Evolutionary conservation across 2,329 filamentous ascomycete genomes (phyloP), one percentile per base, ranked within the genome.

Genomic region (Coniochaeta sp.): DNA sequence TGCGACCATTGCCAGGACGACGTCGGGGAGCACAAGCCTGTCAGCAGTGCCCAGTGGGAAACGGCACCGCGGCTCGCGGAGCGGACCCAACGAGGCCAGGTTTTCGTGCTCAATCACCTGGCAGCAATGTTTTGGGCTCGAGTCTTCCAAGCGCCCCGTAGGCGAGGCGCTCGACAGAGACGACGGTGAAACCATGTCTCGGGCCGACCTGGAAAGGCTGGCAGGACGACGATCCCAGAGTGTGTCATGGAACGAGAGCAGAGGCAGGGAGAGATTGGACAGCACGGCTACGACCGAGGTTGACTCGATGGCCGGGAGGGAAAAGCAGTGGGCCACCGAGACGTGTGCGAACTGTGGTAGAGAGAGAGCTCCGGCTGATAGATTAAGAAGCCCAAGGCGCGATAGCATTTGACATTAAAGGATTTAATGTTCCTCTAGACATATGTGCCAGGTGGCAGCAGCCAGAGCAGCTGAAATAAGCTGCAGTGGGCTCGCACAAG

Each of bases 1-100:
- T 61, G 74, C 68, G 22, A 75, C 75, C 63, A 69, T 75, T 42
- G 71, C 72, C 40, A 66, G 59, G 22, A 60, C 44, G 38, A 62
- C 63, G 14, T 5, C 42, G 5, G 42, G 6, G 26, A 26, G 42
- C 42, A 10, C 3, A 47, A 10, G 4, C 14, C 22, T 4, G 14
- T 12, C 42, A 5, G 19, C 2, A 2, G 7, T 47, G 19, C 42
- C 12, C 19, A 26, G 42, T 16, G 5, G 42, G 4, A 14, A 7
- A 22, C 42, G 42, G 42, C 42, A 22, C 10, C 42, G 22, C 42
- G 19, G 38, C 9, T n/a, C 16, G 3, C 34, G 34, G 3, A 12
- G 8, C 10, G 34, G 34, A 36, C 34, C 4, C 8, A 36, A 12
- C 4, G 42, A 22, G n/a, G 19, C 42, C 19, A 22, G 42, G 22